A percentile compares a stretch with the other conserved stretches of the same genome.
phyloP scores from a whole-genome alignment of 352 stramenopile genomes.

The Phytophthora brassicae region DNA sequence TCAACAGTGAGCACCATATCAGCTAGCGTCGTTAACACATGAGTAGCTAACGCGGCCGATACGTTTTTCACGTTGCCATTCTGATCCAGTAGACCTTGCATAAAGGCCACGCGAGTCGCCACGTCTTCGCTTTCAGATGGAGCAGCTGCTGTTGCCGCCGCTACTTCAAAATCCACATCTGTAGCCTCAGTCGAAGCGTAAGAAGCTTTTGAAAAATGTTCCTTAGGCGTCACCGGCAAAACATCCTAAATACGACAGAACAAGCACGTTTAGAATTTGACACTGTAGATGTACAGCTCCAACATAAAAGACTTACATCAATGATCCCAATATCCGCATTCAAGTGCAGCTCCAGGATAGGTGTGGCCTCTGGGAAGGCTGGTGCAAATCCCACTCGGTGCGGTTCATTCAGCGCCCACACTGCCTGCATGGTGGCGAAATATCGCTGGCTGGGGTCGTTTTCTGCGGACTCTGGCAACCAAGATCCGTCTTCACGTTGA shows the following conservation, averaged over 20 bases:
- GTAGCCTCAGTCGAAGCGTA: background rate
- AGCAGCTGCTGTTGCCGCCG: conserved; percentile 17
- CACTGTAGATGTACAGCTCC: background rate
- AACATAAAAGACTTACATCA: conserved; percentile 16
- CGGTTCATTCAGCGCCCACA: conserved; percentile 52
- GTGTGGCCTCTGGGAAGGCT: conserved; percentile 50
- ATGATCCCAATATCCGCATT: conserved; percentile 50
- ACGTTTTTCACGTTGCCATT: conserved; percentile 76
- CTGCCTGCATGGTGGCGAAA: conserved; percentile 54
- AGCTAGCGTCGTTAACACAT: conserved; percentile 71
- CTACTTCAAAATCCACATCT: conserved; percentile 22
- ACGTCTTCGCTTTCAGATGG: conserved; percentile 45
- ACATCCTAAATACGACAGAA: conserved; percentile 10
- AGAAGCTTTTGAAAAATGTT: background rate
- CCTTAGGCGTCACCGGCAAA: background rate
- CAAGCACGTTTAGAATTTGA: conserved; percentile 10
- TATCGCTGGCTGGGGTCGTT: conserved; percentile 35
- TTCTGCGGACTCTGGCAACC: conserved; percentile 29
- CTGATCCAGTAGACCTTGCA: conserved; percentile 78
- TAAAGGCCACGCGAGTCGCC: conserved; percentile 65
- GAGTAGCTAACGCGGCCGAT: conserved; percentile 58
- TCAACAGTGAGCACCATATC: conserved; percentile 77
- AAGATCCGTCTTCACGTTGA: conserved; percentile 64
- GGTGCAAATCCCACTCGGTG: conserved; percentile 59
- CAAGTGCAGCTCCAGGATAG: conserved; percentile 60